Evolutionary conservation across 768 basidiomycete species (phyloP).

Genomic region (Naematelia encephala): DNA sequence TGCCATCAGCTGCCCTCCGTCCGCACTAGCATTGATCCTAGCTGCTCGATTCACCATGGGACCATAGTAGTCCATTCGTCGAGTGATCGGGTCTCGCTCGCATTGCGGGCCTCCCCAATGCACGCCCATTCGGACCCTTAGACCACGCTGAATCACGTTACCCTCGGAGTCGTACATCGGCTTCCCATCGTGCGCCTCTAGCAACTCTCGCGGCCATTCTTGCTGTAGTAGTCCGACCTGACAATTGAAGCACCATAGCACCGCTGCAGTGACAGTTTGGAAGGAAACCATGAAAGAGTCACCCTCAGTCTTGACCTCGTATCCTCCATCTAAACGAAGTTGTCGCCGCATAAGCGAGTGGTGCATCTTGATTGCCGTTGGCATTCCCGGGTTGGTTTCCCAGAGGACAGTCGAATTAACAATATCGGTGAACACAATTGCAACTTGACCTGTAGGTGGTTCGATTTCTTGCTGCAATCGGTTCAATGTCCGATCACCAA

Average conservation of each 20-base stretch:
- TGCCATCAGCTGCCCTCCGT: slow-evolving; percentile 91
- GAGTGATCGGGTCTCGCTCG: slow-evolving; percentile 83
- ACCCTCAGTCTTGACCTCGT: slow-evolving; percentile 99
- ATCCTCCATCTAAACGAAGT: slow-evolving; percentile 85
- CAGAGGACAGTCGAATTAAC: slow-evolving; percentile 93
- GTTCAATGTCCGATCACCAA: slow-evolving; percentile 52
- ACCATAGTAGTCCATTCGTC: slow-evolving; percentile 97
- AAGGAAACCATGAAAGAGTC: slow-evolving; percentile 99
- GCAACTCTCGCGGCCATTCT: slow-evolving; percentile 86
- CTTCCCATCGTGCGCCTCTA: slow-evolving; percentile 88
- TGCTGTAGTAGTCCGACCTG: slow-evolving; percentile 77
- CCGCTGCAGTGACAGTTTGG: slow-evolving; percentile 75
- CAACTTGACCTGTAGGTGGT: slow-evolving; percentile 79
- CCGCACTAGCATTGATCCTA: slow-evolving; percentile 73
- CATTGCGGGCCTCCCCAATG: slow-evolving; percentile 88
- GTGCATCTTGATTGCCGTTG: slow-evolving; percentile 84
- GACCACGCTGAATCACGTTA: slow-evolving; percentile 71
- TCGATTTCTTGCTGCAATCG: slow-evolving; percentile 70
- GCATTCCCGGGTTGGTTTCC: slow-evolving; percentile 95
- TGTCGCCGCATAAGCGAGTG: slow-evolving; percentile 80
- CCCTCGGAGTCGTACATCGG: slow-evolving; percentile 67
- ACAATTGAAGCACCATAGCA: slow-evolving; percentile 85
- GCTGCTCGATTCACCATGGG: slow-evolving; percentile 93
- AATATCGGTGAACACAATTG: slow-evolving; percentile 96
- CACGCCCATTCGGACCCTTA: slow-evolving; percentile 96